phyloP scores from a whole-genome alignment of 352 stramenopile genomes.

The Pythium plurisporium region DNA sequence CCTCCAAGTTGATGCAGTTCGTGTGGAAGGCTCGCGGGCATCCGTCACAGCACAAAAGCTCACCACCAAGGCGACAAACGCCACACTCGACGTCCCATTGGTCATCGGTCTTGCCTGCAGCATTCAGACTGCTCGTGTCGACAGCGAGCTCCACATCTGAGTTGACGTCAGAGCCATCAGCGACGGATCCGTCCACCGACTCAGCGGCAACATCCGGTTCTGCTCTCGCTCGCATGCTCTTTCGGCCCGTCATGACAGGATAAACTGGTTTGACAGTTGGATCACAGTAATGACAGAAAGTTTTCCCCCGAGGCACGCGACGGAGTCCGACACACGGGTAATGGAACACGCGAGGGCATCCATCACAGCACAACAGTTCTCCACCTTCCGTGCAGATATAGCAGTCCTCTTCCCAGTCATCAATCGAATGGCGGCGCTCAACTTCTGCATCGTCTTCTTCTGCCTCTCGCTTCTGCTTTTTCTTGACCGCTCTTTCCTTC shows the following conservation, averaged over 20 bases:
- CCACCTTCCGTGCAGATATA: slow-evolving; percentile 83
- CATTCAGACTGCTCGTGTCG: slow-evolving; percentile 22
- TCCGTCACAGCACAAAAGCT: slow-evolving; percentile 88
- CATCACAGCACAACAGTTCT: slow-evolving; percentile 88
- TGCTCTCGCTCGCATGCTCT: slow-evolving; percentile 7
- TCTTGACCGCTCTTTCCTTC: slow-evolving; percentile 66
- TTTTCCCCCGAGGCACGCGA: slow-evolving; percentile 79
- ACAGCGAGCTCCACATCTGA: slow-evolving; percentile 18
- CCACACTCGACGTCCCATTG: slow-evolving; percentile 89
- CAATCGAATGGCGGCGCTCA: slow-evolving; percentile 42
- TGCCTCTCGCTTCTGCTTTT: slow-evolving; percentile 55
- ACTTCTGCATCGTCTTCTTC: slow-evolving; percentile 39
- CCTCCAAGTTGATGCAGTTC: slow-evolving; percentile 70
- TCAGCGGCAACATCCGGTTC: slow-evolving; percentile 7
- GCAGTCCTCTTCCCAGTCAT: slow-evolving; percentile 89
- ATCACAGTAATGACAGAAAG: slow-evolving; percentile 80
- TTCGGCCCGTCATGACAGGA: slow-evolving; percentile 20
- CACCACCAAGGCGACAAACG: slow-evolving; percentile 78
- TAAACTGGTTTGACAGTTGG: slow-evolving; percentile 62
- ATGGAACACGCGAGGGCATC: slow-evolving; percentile 91
- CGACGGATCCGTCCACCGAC: slow-evolving; percentile 9
- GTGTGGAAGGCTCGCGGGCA: slow-evolving; percentile 92
- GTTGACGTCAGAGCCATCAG: neutral
- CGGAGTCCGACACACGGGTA: slow-evolving; percentile 76
- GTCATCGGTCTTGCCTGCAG: slow-evolving; percentile 45